These are phyloP conservation scores for Aspergillus campestris DNA, from an alignment of 495 filamentous ascomycete genomes.

Conservation along the genomic window DNA sequence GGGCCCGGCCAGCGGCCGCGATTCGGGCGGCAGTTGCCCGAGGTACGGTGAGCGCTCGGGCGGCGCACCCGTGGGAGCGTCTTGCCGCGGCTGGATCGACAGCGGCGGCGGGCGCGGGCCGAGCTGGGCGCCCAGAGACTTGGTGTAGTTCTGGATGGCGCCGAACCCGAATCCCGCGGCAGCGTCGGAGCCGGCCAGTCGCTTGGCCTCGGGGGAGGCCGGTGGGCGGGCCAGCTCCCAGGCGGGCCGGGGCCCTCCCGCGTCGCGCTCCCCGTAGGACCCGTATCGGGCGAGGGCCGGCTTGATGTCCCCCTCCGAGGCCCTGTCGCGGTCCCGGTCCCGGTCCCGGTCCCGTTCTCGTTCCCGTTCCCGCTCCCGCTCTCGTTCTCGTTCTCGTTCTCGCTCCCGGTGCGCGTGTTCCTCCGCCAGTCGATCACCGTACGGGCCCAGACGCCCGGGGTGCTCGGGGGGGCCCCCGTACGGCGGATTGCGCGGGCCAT, in stretches of 20 bases:
- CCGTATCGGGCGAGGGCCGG: conserved; percentile 20
- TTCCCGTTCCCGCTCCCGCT: conserved; percentile 6
- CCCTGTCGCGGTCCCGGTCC: conserved; percentile 13
- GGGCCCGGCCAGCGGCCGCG: conserved; percentile 15
- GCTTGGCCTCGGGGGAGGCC: conserved; percentile 33
- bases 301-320: conserved; percentile 22
- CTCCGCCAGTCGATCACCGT: conserved; percentile 38
- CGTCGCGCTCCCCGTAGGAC: conserved; percentile 29
- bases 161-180: conserved; percentile 34
- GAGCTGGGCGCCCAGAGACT: conserved; percentile 37
- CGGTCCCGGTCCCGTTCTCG: conserved; percentile 11
- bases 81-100: conserved; percentile 29
- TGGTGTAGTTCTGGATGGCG: conserved; percentile 41
- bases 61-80: conserved; percentile 27
- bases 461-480: conserved; percentile 1
- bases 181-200: conserved; percentile 26
- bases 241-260: conserved; percentile 18
- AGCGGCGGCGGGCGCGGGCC: conserved; percentile 23
- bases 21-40: conserved; percentile 25
- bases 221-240: conserved; percentile 37
- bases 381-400: conserved; percentile 25
- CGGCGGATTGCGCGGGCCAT: conserved; percentile 13
- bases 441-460: conserved; percentile 23
- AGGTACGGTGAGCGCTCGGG: conserved; percentile 28
- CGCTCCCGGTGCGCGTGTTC: conserved; percentile 32